Evolutionary conservation across 306 rosid species (phyloP).

Genomic region (Gastrolobium bilobum): DNA sequence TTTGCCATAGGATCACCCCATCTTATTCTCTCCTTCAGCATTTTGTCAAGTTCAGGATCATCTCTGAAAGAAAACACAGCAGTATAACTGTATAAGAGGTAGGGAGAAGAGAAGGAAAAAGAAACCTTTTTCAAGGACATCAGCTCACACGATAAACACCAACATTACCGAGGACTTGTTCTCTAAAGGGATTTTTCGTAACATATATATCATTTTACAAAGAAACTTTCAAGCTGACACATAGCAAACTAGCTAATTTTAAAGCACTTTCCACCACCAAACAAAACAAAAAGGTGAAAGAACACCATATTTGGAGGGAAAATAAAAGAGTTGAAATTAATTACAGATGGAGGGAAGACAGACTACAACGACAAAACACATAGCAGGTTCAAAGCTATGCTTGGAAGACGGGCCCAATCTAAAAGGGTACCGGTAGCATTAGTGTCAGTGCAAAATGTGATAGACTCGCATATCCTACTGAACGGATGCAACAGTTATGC

Average conservation of each 20-base stretch:
- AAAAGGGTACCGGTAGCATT: background rate
- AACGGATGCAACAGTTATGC: background rate
- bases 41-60: slow-evolving; percentile 85
- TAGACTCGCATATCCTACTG: background rate
- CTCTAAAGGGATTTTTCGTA: background rate
- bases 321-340: slow-evolving; percentile 1
- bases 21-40: slow-evolving; percentile 76
- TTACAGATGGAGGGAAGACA: background rate
- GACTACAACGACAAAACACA: background rate
- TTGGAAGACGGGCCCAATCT: background rate
- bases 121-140: slow-evolving; percentile 25
- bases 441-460: slow-evolving; percentile 10
- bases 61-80: slow-evolving; percentile 64
- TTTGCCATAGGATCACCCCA: slow-evolving; percentile 99
- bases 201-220: slow-evolving; percentile 26
- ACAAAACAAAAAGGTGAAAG: background rate
- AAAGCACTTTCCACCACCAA: background rate
- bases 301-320: background rate
- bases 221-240: background rate
- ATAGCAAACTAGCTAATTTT: background rate
- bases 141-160: slow-evolving; percentile 20
- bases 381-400: slow-evolving; percentile 6
- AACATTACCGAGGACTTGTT: slow-evolving; percentile 6
- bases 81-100: slow-evolving; percentile 24
- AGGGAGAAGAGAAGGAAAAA: slow-evolving; percentile 12